Evolutionary conservation across 768 basidiomycete species (phyloP).

Genomic region (Leccinum boreale): DNA sequence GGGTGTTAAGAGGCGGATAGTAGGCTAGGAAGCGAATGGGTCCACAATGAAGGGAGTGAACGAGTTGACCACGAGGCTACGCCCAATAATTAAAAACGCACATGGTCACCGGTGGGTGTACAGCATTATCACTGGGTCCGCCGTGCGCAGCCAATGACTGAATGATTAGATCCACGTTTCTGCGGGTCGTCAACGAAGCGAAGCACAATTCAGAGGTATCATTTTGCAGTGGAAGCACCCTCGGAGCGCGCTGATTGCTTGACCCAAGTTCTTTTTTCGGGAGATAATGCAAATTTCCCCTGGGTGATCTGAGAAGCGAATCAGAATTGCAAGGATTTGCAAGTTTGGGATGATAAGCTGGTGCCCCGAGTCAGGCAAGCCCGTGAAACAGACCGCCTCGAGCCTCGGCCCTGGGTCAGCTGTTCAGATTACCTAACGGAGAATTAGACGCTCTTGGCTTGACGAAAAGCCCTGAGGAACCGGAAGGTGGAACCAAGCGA

Average conservation of each 20-base stretch:
- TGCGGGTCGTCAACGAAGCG: background rate
- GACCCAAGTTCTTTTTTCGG: background rate
- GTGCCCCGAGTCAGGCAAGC: background rate
- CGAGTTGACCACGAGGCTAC: constrained; percentile 1
- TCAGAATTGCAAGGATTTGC: background rate
- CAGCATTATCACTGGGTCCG: constrained; percentile 15
- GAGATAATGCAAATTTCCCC: background rate
- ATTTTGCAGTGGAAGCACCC: background rate
- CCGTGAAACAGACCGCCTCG: background rate
- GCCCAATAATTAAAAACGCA: background rate
- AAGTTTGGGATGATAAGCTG: background rate
- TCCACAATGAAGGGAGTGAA: constrained; percentile 6
- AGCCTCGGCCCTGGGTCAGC: background rate
- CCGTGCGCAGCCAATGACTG: constrained; percentile 4
- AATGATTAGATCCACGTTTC: constrained; percentile 20
- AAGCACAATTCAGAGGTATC: background rate
- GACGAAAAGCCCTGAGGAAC: constrained; percentile 2
- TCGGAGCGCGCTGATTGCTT: background rate
- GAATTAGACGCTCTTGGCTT: background rate
- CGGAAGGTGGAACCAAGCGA: constrained; percentile 1
- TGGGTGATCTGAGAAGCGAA: background rate
- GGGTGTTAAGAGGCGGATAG: constrained; percentile 1
- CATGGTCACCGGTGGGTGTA: constrained; percentile 6
- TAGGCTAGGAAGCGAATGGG: constrained; percentile 1
- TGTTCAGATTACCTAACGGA: background rate